Percentiles rank a stretch among this genome's conserved stretches.
These are phyloP conservation scores for Helenozyma baotianmanensis DNA, from an alignment of 805 yeast species.

Conservation along the genomic window DNA sequence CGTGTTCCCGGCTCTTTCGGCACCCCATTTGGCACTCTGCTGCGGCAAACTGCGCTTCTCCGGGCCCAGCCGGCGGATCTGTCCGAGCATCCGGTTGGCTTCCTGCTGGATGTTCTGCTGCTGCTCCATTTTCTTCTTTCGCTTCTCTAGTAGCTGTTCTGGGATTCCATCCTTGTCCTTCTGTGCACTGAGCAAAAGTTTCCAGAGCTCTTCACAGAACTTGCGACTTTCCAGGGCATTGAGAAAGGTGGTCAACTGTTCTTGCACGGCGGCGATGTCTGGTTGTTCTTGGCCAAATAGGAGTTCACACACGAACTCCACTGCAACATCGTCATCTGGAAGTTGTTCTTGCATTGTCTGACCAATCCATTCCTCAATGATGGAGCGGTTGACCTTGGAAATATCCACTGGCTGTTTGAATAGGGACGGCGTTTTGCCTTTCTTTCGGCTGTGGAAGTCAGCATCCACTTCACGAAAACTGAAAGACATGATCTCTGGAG, in stretches of 20 bases:
- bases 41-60: too few species aligned
- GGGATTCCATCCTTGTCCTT: conserved; percentile 45
- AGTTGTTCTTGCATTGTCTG: conserved; percentile 28
- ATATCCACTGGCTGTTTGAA: conserved; percentile 33
- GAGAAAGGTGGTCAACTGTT: conserved; percentile 44
- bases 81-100: too few species aligned
- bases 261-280: conserved; percentile 36
- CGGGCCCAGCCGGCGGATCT: too few species aligned
- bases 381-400: conserved; percentile 32
- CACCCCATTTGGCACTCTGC: too few species aligned
- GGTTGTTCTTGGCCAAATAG: conserved; percentile 27
- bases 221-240: conserved; percentile 33
- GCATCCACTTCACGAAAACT: too few species aligned
- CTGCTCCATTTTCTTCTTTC: conserved; percentile 14
- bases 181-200: conserved; percentile 40
- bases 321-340: conserved; percentile 50
- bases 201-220: conserved; percentile 44
- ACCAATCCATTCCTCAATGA: conserved; percentile 40
- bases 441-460: not conserved
- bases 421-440: not conserved
- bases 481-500: too few species aligned
- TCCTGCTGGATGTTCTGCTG: conserved; percentile 1
- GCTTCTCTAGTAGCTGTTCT: conserved; percentile 20
- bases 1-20: too few species aligned
- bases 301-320: conserved; percentile 43